Conservation (phyloP, 129 eudicot species). For the Smallanthus sonchifolius region DNA sequence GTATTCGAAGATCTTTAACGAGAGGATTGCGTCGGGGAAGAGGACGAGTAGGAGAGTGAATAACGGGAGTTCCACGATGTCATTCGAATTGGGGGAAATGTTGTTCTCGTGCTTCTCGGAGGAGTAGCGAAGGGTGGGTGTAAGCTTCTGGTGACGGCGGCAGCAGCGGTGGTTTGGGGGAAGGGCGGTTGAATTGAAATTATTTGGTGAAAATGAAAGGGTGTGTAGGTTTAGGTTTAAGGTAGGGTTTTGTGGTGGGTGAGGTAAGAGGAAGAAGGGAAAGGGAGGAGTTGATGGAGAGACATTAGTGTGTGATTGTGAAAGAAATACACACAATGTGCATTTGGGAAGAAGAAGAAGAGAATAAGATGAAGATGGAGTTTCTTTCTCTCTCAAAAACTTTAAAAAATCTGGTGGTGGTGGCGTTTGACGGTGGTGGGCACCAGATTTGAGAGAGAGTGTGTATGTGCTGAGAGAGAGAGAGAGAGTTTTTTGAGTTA, state of each 20-base stretch:
- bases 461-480: too few species aligned
- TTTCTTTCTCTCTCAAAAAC: conserved; percentile 29
- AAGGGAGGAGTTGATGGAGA: conserved; percentile 54
- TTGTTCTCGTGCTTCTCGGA: conserved; percentile 48
- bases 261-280: conserved; percentile 46
- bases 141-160: conserved; percentile 34
- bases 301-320: conserved; percentile 40
- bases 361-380: conserved; percentile 13
- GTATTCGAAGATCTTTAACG: conserved; percentile 79
- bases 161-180: conserved; percentile 33
- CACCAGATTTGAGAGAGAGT: too few species aligned
- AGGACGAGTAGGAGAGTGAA: conserved; percentile 89
- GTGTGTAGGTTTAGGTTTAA: too few species aligned
- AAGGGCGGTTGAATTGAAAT: conserved; percentile 4
- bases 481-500: too few species aligned
- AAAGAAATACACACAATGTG: not conserved
- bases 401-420: too few species aligned
- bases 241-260: conserved; percentile 38
- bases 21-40: conserved; percentile 83
- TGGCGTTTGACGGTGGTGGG: too few species aligned
- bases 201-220: conserved; percentile 15
- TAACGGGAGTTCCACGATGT: conserved; percentile 67
- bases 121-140: conserved; percentile 46
- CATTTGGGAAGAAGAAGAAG: conserved; percentile 7
- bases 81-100: conserved; percentile 47